Evolutionary conservation across 345 rosid species (phyloP), one percentile per base, ranked within the genome.

Genomic region (Ricinus communis): DNA sequence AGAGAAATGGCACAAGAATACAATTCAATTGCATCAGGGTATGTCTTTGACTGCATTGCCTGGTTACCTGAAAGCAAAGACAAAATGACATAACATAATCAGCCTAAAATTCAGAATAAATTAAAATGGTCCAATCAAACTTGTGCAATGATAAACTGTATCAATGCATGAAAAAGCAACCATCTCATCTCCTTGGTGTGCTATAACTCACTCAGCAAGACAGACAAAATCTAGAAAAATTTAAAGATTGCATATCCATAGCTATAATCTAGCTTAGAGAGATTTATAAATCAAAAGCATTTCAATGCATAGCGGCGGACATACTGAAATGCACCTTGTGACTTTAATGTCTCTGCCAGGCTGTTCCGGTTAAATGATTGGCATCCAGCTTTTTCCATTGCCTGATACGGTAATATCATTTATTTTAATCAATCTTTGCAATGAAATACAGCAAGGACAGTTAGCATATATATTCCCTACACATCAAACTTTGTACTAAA

Each of bases 1-100:
- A 93, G 91, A 38, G 92, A 81, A 74, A 88, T 87, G 43, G 98
- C 96, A 73, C 82, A 77, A 72, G 93, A 77, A 86, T 93, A 93
- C 72, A 87, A 71, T 68, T 93, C 89, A 72, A 89, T 76, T 64
- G 98, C 96, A 50, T 88, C 89, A 14, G 74, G 61, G 78, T 86
- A 93, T n/a, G 58, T 79, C 84, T 85, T 84, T 41, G 82, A 84
- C 79, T 87, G 96, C 96, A 89, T 82, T 1, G 89, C 93, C 83
- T 70, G 86, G 90, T 93, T 93, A 82, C 98, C 98, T 93, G 75
- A 72, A 46, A 76, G 56, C 60, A 64, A 77, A 65, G 73, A 73
- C 46, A 60, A 66, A 18, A 75, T 67, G 52, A 68, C 70, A 71
- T 45, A 64, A 50, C 43, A 59, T 22, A 77, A 71, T 73, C 63